Conservation (phyloP, 2,329 filamentous ascomycete species). For the Botrytis tulipae region DNA sequence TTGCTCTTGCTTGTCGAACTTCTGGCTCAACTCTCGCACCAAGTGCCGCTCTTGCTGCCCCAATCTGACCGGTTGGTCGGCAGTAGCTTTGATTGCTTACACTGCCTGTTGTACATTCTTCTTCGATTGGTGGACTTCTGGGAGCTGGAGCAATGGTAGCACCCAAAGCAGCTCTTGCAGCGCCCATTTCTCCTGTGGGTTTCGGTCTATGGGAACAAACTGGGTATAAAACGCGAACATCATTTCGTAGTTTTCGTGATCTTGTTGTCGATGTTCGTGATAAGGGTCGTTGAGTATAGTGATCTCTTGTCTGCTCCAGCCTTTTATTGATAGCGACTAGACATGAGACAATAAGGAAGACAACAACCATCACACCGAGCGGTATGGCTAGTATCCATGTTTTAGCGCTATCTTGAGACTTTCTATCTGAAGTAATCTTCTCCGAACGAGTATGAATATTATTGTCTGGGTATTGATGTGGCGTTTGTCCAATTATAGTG, state of each 20-base stretch:
- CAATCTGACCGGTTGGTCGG: not conserved
- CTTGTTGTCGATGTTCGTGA: not conserved
- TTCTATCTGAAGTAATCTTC: not conserved
- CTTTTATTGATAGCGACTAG: rapidly evolving
- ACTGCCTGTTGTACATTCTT: not conserved
- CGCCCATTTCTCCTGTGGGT: constrained; percentile 5
- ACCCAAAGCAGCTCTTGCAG: constrained; percentile 1
- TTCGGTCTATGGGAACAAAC: not conserved
- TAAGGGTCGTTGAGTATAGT: not conserved
- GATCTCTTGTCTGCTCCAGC: too few species aligned
- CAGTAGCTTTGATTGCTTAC: not conserved
- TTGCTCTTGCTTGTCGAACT: not conserved
- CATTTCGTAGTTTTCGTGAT: not conserved
- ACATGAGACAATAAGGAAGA: not conserved
- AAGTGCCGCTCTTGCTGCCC: not conserved
- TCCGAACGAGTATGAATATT: not conserved
- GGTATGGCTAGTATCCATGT: not conserved
- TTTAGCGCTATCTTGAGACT: not conserved
- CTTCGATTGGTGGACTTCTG: too few species aligned
- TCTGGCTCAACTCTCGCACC: not conserved
- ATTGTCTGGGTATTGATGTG: not conserved
- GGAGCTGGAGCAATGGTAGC: not conserved
- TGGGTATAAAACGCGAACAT: not conserved
- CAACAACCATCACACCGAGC: not conserved
- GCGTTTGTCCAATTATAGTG: not conserved